Evolutionary conservation across 2,329 filamentous ascomycete species (phyloP).

Genomic region (Aspergillus quadricinctus): DNA sequence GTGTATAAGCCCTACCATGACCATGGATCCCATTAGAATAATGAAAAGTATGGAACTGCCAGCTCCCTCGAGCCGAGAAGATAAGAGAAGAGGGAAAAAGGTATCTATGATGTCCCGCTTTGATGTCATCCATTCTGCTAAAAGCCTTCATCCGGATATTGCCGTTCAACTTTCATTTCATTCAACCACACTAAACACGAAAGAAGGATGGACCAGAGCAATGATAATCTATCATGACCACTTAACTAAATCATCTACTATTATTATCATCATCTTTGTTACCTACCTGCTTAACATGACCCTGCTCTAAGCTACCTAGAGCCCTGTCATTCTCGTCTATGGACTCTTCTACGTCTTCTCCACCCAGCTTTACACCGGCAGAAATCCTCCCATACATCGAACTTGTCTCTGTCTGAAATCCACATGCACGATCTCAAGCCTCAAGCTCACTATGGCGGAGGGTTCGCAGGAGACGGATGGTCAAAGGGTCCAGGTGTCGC

Average conservation of each 20-base stretch:
- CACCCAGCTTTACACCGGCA: not conserved
- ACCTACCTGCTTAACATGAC: not conserved
- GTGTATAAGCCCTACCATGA: not conserved
- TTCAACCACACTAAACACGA: not conserved
- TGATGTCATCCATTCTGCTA: constrained; percentile 23
- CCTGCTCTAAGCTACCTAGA: not conserved
- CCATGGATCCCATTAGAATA: not conserved
- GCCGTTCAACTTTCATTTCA: constrained; percentile 5
- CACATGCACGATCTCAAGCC: constrained; percentile 21
- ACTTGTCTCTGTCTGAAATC: not conserved
- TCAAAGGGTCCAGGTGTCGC: constrained; percentile 17
- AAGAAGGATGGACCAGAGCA: not conserved
- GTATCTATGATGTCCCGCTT: constrained; percentile 2
- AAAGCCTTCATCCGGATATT: constrained; percentile 7
- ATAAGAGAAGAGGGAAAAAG: not conserved
- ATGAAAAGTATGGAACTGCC: not conserved
- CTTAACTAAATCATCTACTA: not conserved
- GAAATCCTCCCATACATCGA: not conserved
- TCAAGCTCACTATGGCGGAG: constrained; percentile 28
- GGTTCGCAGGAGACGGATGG: constrained; percentile 23
- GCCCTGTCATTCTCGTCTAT: constrained; percentile 1
- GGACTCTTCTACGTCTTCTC: not conserved
- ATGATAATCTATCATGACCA: not conserved
- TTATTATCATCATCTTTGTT: not conserved
- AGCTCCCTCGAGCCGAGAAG: not conserved